Conservation (phyloP, 2,329 filamentous ascomycete genomes). For the Penicillium sp. region DNA sequence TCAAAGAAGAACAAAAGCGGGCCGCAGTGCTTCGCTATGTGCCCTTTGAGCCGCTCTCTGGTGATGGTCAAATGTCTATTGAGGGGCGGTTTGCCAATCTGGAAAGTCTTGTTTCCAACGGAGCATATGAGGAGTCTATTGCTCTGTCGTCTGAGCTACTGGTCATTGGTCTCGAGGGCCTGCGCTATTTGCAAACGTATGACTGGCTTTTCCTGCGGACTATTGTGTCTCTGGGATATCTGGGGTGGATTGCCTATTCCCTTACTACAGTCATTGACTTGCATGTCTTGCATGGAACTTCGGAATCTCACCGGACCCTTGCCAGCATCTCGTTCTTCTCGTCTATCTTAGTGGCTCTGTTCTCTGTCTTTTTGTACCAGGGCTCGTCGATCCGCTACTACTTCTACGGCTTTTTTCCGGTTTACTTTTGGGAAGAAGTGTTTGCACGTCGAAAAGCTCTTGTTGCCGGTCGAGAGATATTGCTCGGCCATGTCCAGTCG, state of each 20-base stretch:
- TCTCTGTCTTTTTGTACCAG: constrained; percentile 72
- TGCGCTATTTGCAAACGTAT: constrained; percentile 94
- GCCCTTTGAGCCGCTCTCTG: constrained; percentile 66
- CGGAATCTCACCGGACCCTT: constrained; percentile 58
- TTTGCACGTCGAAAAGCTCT: constrained; percentile 70
- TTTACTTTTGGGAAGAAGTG: constrained; percentile 95
- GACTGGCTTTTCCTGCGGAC: constrained; percentile 94
- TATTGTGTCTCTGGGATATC: constrained; percentile 80
- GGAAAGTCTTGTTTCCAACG: constrained; percentile 58
- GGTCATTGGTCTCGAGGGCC: constrained; percentile 67
- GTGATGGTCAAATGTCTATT: constrained; percentile 53
- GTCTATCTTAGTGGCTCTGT: constrained; percentile 67
- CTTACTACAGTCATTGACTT: constrained; percentile 81
- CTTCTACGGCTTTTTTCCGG: constrained; percentile 82
- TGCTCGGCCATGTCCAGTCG: constrained; percentile 65
- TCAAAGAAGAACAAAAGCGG: constrained; percentile 84
- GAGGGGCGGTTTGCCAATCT: constrained; percentile 65
- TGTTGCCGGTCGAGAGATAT: constrained; percentile 56
- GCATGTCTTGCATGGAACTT: constrained; percentile 70
- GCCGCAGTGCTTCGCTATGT: constrained; percentile 68
- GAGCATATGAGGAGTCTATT: constrained; percentile 70
- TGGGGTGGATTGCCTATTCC: constrained; percentile 93
- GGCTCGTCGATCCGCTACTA: constrained; percentile 81
- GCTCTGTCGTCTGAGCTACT: constrained; percentile 70
- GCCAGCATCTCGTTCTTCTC: constrained; percentile 62